Conservation (phyloP, 306 rosid species). For the Elaeagnus macrophylla region DNA sequence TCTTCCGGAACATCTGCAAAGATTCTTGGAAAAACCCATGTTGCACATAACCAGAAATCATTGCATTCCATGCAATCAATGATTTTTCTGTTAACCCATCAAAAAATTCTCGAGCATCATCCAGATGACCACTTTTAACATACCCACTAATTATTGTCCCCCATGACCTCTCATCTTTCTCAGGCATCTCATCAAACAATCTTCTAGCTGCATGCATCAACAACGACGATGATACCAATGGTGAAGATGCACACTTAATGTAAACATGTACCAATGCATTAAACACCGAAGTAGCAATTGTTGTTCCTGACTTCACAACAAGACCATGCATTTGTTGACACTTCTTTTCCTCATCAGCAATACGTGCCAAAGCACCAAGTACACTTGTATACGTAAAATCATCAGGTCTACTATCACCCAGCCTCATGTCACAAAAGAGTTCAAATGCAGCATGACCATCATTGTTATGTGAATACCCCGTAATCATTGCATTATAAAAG, state of each 20-base stretch:
- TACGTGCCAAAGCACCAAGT: conserved; percentile 11
- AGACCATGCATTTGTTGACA: conserved; percentile 17
- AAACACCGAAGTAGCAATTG: conserved; percentile 10
- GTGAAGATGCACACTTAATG: conserved; percentile 15
- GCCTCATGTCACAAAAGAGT: conserved; percentile 11
- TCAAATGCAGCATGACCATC: conserved; percentile 19
- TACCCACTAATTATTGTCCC: conserved; percentile 16
- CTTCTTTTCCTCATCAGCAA: conserved; percentile 12
- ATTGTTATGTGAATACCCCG: conserved; percentile 10
- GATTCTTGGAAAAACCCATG: conserved; percentile 15
- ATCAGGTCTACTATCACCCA: conserved; percentile 10
- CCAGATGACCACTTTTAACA: conserved; percentile 6
- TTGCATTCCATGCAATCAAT: conserved; percentile 21
- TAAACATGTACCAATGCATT: conserved; percentile 18
- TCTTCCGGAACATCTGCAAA: conserved; percentile 14
- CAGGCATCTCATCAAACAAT: conserved; percentile 14
- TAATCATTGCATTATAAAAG: conserved; percentile 20
- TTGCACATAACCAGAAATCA: conserved; percentile 23
- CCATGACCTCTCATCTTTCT: conserved; percentile 17
- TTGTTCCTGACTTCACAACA: conserved; percentile 17
- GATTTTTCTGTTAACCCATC: conserved; percentile 14
- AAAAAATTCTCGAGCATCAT: conserved; percentile 11
- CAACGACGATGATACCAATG: conserved; percentile 6
- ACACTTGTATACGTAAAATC: conserved; percentile 16
- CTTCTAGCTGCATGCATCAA: conserved; percentile 11